phyloP scores from a whole-genome alignment of 192 early-diverging fungal genomes.

The Coemansia sp. region DNA sequence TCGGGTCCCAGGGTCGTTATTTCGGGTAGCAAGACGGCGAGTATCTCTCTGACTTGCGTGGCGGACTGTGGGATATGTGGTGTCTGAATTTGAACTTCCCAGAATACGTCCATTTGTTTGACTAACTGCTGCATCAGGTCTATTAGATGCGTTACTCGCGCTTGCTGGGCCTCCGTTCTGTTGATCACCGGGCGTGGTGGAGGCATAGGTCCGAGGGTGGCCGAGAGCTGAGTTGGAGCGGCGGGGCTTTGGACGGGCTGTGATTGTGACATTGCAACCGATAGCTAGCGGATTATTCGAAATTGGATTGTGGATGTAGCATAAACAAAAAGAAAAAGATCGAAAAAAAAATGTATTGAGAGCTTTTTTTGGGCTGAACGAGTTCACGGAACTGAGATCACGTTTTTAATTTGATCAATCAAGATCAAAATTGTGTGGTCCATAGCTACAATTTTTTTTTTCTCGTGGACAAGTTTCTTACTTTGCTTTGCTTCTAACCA shows the following conservation, averaged over 20 bases:
- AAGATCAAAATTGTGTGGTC: neutral
- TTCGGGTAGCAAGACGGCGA: neutral
- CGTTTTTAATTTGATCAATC: neutral
- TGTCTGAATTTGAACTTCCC: neutral
- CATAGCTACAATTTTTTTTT: neutral
- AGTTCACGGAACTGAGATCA: neutral
- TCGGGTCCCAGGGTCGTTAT: neutral
- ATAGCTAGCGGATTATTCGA: neutral
- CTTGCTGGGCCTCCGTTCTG: constrained; percentile 7
- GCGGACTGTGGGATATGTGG: neutral
- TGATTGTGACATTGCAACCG: neutral
- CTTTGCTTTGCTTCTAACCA: neutral
- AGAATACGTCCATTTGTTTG: constrained; percentile 2
- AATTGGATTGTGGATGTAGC: neutral
- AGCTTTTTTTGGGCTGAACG: neutral
- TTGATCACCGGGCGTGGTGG: neutral
- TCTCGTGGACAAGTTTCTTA: neutral
- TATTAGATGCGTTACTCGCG: neutral
- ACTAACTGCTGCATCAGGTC: neutral
- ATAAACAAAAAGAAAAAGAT: neutral
- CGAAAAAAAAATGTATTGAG: neutral
- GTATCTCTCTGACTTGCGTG: constrained; percentile 7
- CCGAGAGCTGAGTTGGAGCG: neutral
- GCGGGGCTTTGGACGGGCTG: neutral
- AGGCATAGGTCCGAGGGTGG: neutral